Percentiles rank a stretch among this genome's conserved stretches.
Conservation (phyloP, 352 stramenopile genomes). For the Globisporangium nunn region DNA sequence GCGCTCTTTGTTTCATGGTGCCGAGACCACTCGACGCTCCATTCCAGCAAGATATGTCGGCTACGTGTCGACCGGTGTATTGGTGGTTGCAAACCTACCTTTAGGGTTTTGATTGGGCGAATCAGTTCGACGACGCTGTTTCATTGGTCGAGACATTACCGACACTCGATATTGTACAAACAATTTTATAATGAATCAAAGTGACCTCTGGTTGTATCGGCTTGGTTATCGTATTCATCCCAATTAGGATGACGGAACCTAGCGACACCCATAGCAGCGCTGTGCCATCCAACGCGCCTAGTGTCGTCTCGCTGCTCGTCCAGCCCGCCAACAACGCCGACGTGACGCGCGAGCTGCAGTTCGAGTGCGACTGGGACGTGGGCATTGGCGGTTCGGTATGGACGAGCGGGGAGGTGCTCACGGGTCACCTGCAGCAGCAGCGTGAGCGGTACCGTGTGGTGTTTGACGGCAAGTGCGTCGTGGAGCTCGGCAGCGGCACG, state of each 20-base stretch:
- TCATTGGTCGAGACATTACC: no score
- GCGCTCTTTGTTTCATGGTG: background rate
- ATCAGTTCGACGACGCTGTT: no score
- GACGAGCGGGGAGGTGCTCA: constrained; percentile 74
- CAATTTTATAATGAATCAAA: no score
- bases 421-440: constrained; percentile 49
- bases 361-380: constrained; percentile 74
- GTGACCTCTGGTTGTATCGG: no score
- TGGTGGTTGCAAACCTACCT: no score
- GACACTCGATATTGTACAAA: no score
- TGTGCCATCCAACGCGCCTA: background rate
- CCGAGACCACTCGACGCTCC: background rate
- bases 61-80: no score
- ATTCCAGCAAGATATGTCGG: no score
- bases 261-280: no score
- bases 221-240: no score
- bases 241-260: no score
- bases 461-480: constrained; percentile 52
- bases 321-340: constrained; percentile 23
- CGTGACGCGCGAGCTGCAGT: constrained; percentile 32
- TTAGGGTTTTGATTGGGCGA: no score
- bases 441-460: constrained; percentile 33
- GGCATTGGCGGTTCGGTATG: constrained; percentile 80
- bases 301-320: constrained; percentile 41
- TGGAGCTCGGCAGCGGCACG: constrained; percentile 77